Percentiles rank a stretch among this genome's conserved stretches.
These are phyloP conservation scores for Mycena polygramma DNA, from an alignment of 768 basidiomycete genomes.

Conservation along the genomic window DNA sequence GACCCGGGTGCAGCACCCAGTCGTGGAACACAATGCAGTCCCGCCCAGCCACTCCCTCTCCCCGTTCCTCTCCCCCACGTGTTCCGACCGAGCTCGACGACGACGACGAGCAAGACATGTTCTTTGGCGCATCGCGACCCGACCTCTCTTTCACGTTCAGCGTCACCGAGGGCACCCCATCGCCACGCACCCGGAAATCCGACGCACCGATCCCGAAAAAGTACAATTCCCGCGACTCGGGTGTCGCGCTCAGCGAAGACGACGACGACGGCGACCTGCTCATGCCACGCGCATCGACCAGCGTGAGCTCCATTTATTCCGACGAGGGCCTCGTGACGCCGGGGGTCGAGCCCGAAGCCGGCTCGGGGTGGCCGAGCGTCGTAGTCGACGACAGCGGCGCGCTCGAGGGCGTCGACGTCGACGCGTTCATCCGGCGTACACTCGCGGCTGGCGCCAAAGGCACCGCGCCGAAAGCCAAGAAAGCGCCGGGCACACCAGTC, in stretches of 20 bases:
- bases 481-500: conserved; percentile 85
- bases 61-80: conserved; percentile 62
- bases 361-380: conserved; percentile 75
- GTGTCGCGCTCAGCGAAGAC: conserved; percentile 73
- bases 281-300: conserved; percentile 74
- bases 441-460: conserved; percentile 71
- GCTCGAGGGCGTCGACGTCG: conserved; percentile 63
- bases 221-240: conserved; percentile 79
- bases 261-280: conserved; percentile 62
- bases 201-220: conserved; percentile 67
- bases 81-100: conserved; percentile 40
- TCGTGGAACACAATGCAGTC: conserved; percentile 59
- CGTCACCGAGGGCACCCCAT: conserved; percentile 70
- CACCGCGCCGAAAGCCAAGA: conserved; percentile 62
- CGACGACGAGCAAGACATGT: conserved; percentile 69
- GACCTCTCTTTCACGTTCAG: conserved; percentile 68
- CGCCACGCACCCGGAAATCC: conserved; percentile 58
- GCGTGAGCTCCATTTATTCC: conserved; percentile 71
- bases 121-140: conserved; percentile 61
- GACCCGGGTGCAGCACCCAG: conserved; percentile 53
- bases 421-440: conserved; percentile 80
- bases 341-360: conserved; percentile 62
- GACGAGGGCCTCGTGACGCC: conserved; percentile 83
- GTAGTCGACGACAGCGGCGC: conserved; percentile 55
- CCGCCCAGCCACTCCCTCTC: conserved; percentile 57